Percentiles rank a stretch among this genome's conserved stretches.
These are phyloP conservation scores for Pleurotus pulmonarius DNA, from an alignment of 768 basidiomycete genomes.

Conservation along the genomic window DNA sequence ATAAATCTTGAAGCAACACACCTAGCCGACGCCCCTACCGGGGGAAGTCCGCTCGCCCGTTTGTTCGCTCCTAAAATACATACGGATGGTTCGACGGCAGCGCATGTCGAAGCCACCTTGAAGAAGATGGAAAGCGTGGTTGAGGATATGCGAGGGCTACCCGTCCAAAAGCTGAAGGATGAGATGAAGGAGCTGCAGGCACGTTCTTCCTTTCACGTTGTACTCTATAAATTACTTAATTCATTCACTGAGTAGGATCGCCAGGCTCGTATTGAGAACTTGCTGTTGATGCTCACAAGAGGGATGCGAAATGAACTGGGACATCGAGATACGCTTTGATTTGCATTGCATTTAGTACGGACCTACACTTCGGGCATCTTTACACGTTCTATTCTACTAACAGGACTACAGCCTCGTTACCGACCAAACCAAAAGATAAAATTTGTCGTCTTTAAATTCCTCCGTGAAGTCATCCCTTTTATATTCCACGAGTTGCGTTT, in stretches of 20 bases:
- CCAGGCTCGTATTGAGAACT: slow-evolving; percentile 73
- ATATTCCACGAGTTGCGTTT: slow-evolving; percentile 18
- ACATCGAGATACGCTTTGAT: slow-evolving; percentile 8
- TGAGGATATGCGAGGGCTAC: slow-evolving; percentile 60
- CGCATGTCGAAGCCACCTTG: slow-evolving; percentile 41
- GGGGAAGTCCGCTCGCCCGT: slow-evolving; percentile 45
- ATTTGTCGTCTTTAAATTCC: not conserved
- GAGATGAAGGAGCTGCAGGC: slow-evolving; percentile 86
- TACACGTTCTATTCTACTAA: not conserved
- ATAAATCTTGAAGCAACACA: slow-evolving; percentile 12
- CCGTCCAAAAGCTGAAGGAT: slow-evolving; percentile 63
- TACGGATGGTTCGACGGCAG: slow-evolving; percentile 12
- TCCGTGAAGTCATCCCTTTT: not conserved
- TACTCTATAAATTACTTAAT: not conserved
- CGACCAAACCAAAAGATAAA: slow-evolving; percentile 19
- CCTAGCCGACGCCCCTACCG: slow-evolving; percentile 19
- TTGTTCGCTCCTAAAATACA: slow-evolving; percentile 34
- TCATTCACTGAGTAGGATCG: slow-evolving; percentile 43
- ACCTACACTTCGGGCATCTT: not conserved
- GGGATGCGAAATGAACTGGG: slow-evolving; percentile 50
- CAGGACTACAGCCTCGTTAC: slow-evolving; percentile 16
- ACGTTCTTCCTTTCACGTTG: slow-evolving; percentile 12
- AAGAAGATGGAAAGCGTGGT: slow-evolving; percentile 58
- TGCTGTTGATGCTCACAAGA: slow-evolving; percentile 65
- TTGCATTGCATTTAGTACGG: not conserved